A percentile compares a stretch with the other conserved stretches of the same genome.
phyloP scores from a whole-genome alignment of 495 filamentous ascomycete genomes.

The Aspergillus hancockii region DNA sequence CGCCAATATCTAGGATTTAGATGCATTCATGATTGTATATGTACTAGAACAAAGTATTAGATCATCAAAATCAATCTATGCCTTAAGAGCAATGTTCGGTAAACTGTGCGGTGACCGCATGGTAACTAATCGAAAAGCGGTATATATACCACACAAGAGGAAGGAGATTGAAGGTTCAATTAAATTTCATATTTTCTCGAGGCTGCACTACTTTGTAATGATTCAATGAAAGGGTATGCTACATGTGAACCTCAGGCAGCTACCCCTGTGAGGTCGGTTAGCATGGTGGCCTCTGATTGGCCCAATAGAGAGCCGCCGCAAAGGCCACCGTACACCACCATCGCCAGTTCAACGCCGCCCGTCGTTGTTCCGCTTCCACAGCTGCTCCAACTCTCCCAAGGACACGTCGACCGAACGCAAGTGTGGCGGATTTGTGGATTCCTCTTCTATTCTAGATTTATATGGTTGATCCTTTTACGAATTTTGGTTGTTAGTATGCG shows the following conservation, averaged over 20 bases:
- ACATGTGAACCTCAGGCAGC: not conserved
- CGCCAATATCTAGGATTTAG: no score
- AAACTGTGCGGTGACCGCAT: no score
- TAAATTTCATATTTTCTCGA: no score
- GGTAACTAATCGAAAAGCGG: no score
- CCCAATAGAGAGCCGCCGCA: slow-evolving; percentile 26
- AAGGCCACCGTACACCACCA: slow-evolving; percentile 46
- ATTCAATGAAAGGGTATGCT: no score
- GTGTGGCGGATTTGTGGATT: not conserved
- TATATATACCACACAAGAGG: no score
- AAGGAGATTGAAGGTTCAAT: no score
- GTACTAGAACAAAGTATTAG: no score
- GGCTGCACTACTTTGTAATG: no score
- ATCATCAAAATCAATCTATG: no score
- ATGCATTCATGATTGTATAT: no score
- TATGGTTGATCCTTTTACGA: not conserved
- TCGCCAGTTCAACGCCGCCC: slow-evolving; percentile 20
- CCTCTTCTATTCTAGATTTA: not conserved
- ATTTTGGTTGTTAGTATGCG: slow-evolving; percentile 22
- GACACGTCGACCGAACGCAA: not conserved
- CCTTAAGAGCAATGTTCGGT: no score
- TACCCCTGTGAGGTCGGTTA: slow-evolving; percentile 16
- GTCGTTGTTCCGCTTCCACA: slow-evolving; percentile 13
- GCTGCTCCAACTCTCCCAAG: slow-evolving; percentile 7
- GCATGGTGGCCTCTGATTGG: slow-evolving; percentile 37